Evolutionary conservation across 371 early-diverging fungal genomes (phyloP).

Genomic region (Rhizopus sp.): DNA sequence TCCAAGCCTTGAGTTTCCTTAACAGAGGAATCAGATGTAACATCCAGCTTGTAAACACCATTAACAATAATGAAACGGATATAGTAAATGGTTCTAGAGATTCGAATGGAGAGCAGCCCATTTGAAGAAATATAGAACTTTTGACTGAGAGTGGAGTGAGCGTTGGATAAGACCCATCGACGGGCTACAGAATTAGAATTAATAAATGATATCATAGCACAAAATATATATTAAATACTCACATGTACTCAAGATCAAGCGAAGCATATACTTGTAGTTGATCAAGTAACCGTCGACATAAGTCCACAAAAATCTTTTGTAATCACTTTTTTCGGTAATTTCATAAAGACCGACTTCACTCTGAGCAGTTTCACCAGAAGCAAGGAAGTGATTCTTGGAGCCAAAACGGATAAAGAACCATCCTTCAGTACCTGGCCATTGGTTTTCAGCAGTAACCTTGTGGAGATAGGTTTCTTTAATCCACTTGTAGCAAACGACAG

Average conservation of each 20-base stretch:
- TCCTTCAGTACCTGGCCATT: slow-evolving; percentile 31
- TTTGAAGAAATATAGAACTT: slow-evolving; percentile 30
- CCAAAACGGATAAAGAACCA: slow-evolving; percentile 52
- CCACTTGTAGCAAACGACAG: slow-evolving; percentile 35
- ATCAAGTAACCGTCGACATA: slow-evolving; percentile 54
- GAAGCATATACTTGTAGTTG: slow-evolving; percentile 54
- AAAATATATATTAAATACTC: slow-evolving; percentile 7
- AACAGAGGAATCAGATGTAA: slow-evolving; percentile 20
- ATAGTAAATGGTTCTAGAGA: slow-evolving; percentile 30
- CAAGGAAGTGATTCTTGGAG: slow-evolving; percentile 37
- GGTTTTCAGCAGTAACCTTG: slow-evolving; percentile 30
- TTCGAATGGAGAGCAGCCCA: slow-evolving; percentile 35
- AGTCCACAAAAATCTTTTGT: slow-evolving; percentile 53
- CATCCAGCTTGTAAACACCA: slow-evolving; percentile 17
- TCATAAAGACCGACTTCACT: slow-evolving; percentile 37
- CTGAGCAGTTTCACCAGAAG: slow-evolving; percentile 36
- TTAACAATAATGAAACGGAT: slow-evolving; percentile 29
- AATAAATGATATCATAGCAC: background rate
- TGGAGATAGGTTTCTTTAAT: slow-evolving; percentile 34
- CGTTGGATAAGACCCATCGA: slow-evolving; percentile 37
- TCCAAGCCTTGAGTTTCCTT: slow-evolving; percentile 27
- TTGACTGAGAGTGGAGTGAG: slow-evolving; percentile 32
- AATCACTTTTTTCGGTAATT: slow-evolving; percentile 28
- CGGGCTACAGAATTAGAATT: slow-evolving; percentile 23
- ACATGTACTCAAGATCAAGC: slow-evolving; percentile 32